phyloP scores from a whole-genome alignment of 176 grass and related monocot species.

The Aegilops speltoides region DNA sequence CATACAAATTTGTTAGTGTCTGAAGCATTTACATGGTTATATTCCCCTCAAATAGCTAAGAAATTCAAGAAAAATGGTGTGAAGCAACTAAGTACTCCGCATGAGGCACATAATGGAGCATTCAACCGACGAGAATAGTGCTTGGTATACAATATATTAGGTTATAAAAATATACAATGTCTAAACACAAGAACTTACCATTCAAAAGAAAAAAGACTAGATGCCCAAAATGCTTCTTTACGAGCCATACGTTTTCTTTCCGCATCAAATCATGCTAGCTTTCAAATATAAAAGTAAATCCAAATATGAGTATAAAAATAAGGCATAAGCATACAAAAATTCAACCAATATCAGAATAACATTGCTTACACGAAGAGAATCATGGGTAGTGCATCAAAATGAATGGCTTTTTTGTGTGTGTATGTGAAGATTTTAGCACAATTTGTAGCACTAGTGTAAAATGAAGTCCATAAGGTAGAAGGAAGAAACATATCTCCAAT shows the following conservation, averaged over 20 bases:
- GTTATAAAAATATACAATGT: neutral
- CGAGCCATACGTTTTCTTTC: slow-evolving; percentile 57
- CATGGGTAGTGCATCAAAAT: slow-evolving; percentile 65
- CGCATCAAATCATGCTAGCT: slow-evolving; percentile 51
- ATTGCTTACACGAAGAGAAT: slow-evolving; percentile 52
- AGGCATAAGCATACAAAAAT: slow-evolving; percentile 13
- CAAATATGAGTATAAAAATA: slow-evolving; percentile 58
- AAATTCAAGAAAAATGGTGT: neutral
- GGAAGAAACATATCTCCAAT: slow-evolving; percentile 40
- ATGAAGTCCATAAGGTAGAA: slow-evolving; percentile 50
- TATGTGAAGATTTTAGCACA: slow-evolving; percentile 29
- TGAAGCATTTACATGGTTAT: neutral
- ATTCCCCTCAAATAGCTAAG: neutral
- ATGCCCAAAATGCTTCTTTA: slow-evolving; percentile 72
- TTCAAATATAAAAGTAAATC: slow-evolving; percentile 55
- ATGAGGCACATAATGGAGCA: neutral
- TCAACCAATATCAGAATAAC: slow-evolving; percentile 15
- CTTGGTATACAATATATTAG: no score
- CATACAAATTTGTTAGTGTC: neutral
- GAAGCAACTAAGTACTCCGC: neutral
- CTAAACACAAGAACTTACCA: slow-evolving; percentile 55
- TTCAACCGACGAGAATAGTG: slow-evolving; percentile 2
- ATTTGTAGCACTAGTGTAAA: slow-evolving; percentile 62
- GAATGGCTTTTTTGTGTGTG: slow-evolving; percentile 33
- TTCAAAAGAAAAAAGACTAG: slow-evolving; percentile 86